phyloP scores from a whole-genome alignment of 2,329 filamentous ascomycete genomes.

The Trichoderma endophyticum region DNA sequence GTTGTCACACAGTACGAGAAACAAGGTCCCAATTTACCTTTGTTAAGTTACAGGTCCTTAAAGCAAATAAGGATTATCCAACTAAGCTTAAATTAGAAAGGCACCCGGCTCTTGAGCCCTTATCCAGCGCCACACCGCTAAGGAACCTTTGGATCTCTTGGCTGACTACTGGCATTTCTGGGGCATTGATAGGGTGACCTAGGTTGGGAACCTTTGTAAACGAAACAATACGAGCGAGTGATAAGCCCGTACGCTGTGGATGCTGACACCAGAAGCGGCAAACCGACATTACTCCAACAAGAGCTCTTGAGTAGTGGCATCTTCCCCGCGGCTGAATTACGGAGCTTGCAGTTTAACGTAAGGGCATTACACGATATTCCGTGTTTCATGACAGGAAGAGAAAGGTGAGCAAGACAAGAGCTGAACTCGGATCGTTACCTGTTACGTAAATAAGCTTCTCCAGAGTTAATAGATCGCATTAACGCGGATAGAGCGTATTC shows the following conservation, averaged over 20 bases:
- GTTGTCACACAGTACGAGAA: not conserved
- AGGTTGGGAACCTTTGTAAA: conserved; percentile 11
- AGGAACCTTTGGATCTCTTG: conserved; percentile 16
- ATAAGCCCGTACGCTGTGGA: not conserved
- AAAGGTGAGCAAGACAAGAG: not conserved
- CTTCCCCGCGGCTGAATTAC: not conserved
- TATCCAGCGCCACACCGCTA: conserved; percentile 1
- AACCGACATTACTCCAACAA: not conserved
- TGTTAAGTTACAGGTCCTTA: not conserved
- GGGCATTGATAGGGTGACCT: not conserved
- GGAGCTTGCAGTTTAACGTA: not conserved
- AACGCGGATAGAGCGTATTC: not conserved
- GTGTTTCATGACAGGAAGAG: not conserved
- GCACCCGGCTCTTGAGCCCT: not conserved
- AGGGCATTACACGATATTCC: not conserved
- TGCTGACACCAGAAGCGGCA: not conserved
- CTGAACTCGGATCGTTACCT: not conserved
- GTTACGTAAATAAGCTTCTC: not conserved
- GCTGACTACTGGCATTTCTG: not conserved
- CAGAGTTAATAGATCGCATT: no score
- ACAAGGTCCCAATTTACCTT: conserved; percentile 9
- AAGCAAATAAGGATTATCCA: conserved; percentile 3
- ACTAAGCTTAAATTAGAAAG: conserved; percentile 1
- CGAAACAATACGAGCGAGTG: not conserved
- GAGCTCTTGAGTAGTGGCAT: not conserved